A percentile compares a stretch with the other conserved stretches of the same genome.
Conservation (phyloP, 1,139 yeast species). For the Yamadazyma blattariae region DNA sequence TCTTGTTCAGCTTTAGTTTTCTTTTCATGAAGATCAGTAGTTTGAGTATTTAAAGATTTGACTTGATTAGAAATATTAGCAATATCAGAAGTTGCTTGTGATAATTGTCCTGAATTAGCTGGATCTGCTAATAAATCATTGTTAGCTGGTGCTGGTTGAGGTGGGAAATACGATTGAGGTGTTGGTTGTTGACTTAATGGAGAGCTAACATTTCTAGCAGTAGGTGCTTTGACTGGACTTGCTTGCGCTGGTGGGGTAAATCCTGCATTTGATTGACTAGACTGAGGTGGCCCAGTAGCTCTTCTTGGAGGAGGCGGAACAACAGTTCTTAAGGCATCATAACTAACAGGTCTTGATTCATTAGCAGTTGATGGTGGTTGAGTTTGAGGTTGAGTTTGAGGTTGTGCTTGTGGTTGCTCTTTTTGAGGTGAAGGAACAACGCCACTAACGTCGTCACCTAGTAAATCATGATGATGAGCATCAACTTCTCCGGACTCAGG, state of each 20-base stretch:
- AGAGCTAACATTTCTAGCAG: conserved; percentile 7
- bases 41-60: conserved; percentile 72
- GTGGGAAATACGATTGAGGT: conserved; percentile 6
- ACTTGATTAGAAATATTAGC: conserved; percentile 87
- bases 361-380: conserved; percentile 17
- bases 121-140: conserved; percentile 57
- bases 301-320: conserved; percentile 47
- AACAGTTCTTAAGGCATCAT: conserved; percentile 42
- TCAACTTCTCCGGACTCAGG: neutral
- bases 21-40: conserved; percentile 66
- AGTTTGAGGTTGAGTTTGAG: conserved; percentile 5
- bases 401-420: conserved; percentile 6
- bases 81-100: conserved; percentile 79
- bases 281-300: conserved; percentile 10
- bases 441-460: conserved; percentile 23
- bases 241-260: conserved; percentile 6
- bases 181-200: conserved; percentile 8
- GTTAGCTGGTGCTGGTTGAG: conserved; percentile 18
- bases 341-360: too few relatives aligned
- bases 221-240: conserved; percentile 5
- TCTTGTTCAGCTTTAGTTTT: conserved; percentile 77
- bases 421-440: neutral
- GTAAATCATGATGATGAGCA: conserved; percentile 22
- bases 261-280: conserved; percentile 9
- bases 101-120: conserved; percentile 62